Conservation (phyloP, 768 basidiomycete genomes). For the Brasilioporus rufonigricans region DNA sequence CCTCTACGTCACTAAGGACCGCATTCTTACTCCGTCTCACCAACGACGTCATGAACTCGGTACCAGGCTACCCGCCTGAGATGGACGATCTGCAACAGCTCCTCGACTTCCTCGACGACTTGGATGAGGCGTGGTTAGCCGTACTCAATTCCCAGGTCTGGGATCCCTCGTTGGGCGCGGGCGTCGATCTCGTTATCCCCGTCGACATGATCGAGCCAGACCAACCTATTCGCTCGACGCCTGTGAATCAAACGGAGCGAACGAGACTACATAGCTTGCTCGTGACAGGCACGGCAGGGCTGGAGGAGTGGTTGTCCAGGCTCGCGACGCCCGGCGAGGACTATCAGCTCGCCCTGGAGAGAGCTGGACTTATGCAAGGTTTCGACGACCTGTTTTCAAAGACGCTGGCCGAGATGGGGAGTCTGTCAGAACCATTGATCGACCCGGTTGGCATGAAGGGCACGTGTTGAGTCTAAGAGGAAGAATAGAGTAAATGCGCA, state of each 20-base stretch:
- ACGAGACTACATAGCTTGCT: constrained; percentile 69
- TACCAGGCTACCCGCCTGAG: constrained; percentile 58
- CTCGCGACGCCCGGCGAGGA: constrained; percentile 28
- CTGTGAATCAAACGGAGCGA: constrained; percentile 66
- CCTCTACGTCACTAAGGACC: constrained; percentile 64
- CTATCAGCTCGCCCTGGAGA: constrained; percentile 40
- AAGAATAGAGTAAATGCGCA: not conserved
- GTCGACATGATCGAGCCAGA: constrained; percentile 32
- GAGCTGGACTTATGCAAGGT: constrained; percentile 54
- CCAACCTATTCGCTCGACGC: constrained; percentile 38
- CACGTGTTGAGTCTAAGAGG: constrained; percentile 14
- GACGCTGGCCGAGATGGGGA: constrained; percentile 61
- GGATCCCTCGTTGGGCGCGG: constrained; percentile 49
- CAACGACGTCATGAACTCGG: constrained; percentile 57
- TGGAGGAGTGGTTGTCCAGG: constrained; percentile 68
- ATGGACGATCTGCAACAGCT: constrained; percentile 46
- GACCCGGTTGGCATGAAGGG: constrained; percentile 20
- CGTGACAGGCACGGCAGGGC: constrained; percentile 50
- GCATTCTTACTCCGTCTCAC: constrained; percentile 71
- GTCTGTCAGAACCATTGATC: constrained; percentile 33
- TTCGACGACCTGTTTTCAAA: constrained; percentile 63
- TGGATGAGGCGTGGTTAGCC: constrained; percentile 72
- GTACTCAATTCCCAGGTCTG: constrained; percentile 65
- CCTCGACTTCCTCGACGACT: constrained; percentile 66
- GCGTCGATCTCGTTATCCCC: constrained; percentile 42